A percentile compares a stretch with the other conserved stretches of the same genome.
phyloP scores from a whole-genome alignment of 257 asterid species.

The Solanum chmielewskii region DNA sequence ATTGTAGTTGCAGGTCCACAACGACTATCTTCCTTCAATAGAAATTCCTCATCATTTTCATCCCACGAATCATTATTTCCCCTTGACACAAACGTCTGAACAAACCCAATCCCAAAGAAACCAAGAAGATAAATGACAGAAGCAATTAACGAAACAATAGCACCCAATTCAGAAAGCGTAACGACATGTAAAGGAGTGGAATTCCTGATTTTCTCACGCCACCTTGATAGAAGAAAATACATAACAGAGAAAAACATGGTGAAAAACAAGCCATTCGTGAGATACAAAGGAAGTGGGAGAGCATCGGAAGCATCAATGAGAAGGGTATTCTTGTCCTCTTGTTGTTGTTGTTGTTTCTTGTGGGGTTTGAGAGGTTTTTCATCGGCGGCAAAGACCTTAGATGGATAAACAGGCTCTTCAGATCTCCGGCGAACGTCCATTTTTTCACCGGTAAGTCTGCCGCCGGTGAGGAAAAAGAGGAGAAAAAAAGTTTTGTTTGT shows the following conservation, averaged over 20 bases:
- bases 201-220: constrained; percentile 3
- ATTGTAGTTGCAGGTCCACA: constrained; percentile 7
- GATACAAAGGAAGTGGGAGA: constrained; percentile 1
- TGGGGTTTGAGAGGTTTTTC: background rate
- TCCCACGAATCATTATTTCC: background rate
- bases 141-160: background rate
- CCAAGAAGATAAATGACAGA: background rate
- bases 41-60: background rate
- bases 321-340: background rate
- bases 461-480: background rate
- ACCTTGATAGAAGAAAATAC: background rate
- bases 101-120: constrained; percentile 1
- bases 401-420: background rate
- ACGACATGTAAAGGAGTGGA: background rate
- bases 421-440: constrained; percentile 8
- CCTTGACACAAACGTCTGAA: background rate
- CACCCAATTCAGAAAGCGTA: background rate
- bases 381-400: background rate
- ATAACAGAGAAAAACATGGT: background rate
- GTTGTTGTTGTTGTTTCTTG: background rate
- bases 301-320: background rate
- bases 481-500: background rate
- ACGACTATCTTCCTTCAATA: constrained; percentile 19
- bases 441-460: background rate
- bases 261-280: background rate